Percentiles rank a stretch among this genome's conserved stretches.
Conservation (phyloP, 805 yeast species). For the Ogataea trehalophila region DNA sequence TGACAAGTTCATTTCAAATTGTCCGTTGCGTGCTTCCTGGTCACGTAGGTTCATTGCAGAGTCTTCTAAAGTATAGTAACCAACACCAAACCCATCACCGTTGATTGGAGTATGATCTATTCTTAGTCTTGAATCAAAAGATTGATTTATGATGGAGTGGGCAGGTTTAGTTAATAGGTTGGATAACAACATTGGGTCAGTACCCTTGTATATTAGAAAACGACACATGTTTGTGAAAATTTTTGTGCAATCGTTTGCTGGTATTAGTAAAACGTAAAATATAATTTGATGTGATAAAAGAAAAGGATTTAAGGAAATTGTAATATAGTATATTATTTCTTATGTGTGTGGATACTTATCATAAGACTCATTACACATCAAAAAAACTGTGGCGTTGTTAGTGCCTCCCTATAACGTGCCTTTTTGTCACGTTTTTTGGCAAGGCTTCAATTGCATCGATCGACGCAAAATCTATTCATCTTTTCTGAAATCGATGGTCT, state of each 20-base stretch:
- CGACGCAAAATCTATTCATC: too few species aligned
- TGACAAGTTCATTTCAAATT: background rate
- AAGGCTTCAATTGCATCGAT: too few species aligned
- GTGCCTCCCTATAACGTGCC: too few species aligned
- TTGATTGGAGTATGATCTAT: conserved; percentile 90
- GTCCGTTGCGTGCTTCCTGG: background rate
- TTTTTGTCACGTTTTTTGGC: too few species aligned
- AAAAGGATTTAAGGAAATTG: too few species aligned
- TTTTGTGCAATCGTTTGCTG: conserved; percentile 22
- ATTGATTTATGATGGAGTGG: conserved; percentile 94
- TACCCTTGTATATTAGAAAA: conserved; percentile 86
- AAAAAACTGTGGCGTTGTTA: too few species aligned
- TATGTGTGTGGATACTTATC: too few species aligned
- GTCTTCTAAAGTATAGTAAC: conserved; percentile 69
- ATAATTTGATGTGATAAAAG: too few species aligned
- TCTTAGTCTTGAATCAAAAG: conserved; percentile 84
- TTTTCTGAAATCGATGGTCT: too few species aligned
- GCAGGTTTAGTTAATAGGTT: conserved; percentile 91
- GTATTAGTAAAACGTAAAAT: too few species aligned
- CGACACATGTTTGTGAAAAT: conserved; percentile 68
- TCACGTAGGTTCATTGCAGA: conserved; percentile 31
- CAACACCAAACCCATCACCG: conserved; percentile 98
- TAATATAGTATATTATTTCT: too few species aligned
- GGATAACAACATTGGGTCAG: conserved; percentile 80
- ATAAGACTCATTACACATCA: too few species aligned